Evolutionary conservation across 2,329 filamentous ascomycete species (phyloP), one percentile per base, ranked within the genome.

Genomic region (Xylariomycetidae sp.): DNA sequence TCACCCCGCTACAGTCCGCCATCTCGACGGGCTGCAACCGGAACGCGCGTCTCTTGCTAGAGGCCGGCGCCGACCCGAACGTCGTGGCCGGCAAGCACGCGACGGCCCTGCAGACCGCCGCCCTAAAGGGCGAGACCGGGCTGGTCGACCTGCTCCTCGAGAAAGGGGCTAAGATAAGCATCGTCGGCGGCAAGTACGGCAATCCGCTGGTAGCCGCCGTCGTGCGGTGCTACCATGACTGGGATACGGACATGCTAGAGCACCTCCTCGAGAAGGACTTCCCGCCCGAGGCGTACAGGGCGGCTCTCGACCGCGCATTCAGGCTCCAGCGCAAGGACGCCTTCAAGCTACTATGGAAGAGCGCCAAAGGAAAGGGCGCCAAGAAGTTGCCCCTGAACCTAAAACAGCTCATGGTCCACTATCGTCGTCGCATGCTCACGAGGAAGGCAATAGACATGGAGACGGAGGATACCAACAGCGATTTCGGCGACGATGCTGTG

Each of bases 131-230:
- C n/a, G 8, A 8, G 8, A 8, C 20, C n/a, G 20, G n/a, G 20
- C 20, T 23, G 20, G n/a, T 23, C n/a, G n/a, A 8, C n/a, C n/a
- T 23, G 20, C 20, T 23, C 20, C n/a, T 23, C 8, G 27, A 30
- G 16, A 13, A 17, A 8, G 27, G 16, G 7, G 27, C 16, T n/a
- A 15, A 17, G 27, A 17, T 16, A 9, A 16, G 18, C 27, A 17
- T 9, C 5, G 11, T 9, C 27, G 13, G 11, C 8, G 16, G 27
- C 8, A 30, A 30, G 16, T 30, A 30, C 16, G 13, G 16, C 16
- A 30, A n/a, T n/a, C n/a, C 27, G 5, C 27, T 30, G 5, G 27
- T 30, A 17, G 27, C 27, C 8, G 27, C 27, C n/a, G 27, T 30
- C 8, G 27, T 30, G n/a, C 27, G 27, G 13, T 11, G 16, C 16